These are phyloP conservation scores for Austroboletus olivaceoglutinosus DNA, from an alignment of 1,284 basidiomycete species.

Conservation along the genomic window DNA sequence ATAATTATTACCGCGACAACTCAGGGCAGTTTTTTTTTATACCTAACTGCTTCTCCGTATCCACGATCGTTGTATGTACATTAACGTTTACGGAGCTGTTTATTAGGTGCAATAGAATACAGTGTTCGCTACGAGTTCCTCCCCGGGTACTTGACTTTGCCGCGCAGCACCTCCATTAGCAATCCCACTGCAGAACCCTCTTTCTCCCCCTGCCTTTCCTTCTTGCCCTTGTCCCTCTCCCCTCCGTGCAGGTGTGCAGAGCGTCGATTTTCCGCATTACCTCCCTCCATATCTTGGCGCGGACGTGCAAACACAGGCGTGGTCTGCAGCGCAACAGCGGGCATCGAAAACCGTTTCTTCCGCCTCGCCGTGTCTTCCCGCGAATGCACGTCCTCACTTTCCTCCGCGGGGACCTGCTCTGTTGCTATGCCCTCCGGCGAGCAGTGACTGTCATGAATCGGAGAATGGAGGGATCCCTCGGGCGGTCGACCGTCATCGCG, in stretches of 20 bases:
- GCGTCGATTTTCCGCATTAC: slow-evolving; percentile 16
- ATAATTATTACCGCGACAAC: too few relatives aligned
- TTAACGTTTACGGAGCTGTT: neutral
- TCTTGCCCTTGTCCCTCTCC: slow-evolving; percentile 27
- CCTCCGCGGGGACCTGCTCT: neutral
- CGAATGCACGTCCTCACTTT: slow-evolving; percentile 1
- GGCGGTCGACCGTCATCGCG: neutral
- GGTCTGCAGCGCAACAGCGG: slow-evolving; percentile 69
- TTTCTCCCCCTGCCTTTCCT: slow-evolving; percentile 26
- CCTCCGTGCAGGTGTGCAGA: slow-evolving; percentile 16
- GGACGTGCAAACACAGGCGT: slow-evolving; percentile 66
- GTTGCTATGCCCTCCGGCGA: slow-evolving; percentile 8
- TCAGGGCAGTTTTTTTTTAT: too few relatives aligned
- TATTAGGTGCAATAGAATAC: neutral
- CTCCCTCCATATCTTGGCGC: slow-evolving; percentile 15
- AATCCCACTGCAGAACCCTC: slow-evolving; percentile 32
- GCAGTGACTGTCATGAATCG: neutral
- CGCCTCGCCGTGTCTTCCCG: slow-evolving; percentile 60
- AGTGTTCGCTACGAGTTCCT: slow-evolving; percentile 11
- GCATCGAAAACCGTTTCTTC: slow-evolving; percentile 69
- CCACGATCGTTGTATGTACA: neutral
- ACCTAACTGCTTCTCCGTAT: too few relatives aligned
- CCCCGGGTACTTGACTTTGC: slow-evolving; percentile 27
- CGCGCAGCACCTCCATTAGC: slow-evolving; percentile 29
- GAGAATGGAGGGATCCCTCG: neutral